Evolutionary conservation across 345 rosid species (phyloP).

Genomic region (Garcia nutans): DNA sequence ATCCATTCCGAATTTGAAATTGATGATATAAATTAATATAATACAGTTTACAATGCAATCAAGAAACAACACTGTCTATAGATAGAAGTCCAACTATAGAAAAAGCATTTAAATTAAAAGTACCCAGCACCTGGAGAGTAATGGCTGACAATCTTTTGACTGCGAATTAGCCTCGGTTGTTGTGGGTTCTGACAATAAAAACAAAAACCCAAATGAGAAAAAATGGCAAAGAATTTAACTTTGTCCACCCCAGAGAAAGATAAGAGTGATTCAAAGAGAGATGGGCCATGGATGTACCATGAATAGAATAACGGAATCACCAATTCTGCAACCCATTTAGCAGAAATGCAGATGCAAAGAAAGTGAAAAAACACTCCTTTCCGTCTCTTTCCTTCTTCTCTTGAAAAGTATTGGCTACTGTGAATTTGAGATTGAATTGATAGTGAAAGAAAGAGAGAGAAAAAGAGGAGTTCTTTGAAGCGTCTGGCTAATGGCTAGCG

Average conservation of each 20-base stretch:
- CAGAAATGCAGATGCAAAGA: constrained; percentile 25
- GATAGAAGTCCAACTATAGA: neutral
- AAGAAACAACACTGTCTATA: neutral
- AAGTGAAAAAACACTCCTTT: constrained; percentile 13
- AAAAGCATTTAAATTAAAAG: neutral
- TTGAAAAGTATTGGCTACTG: neutral
- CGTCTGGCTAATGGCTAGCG: too few species aligned
- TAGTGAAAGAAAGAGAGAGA: constrained; percentile 19
- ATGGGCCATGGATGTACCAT: constrained; percentile 32
- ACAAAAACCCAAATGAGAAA: constrained; percentile 19
- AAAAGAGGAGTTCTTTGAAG: neutral
- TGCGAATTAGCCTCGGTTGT: constrained; percentile 49
- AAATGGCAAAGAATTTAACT: neutral
- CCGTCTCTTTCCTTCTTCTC: neutral
- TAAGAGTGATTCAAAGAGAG: constrained; percentile 9
- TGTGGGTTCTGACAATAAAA: constrained; percentile 54
- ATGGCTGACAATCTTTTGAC: constrained; percentile 42
- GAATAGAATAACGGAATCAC: constrained; percentile 58
- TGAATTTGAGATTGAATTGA: constrained; percentile 20
- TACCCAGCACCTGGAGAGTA: constrained; percentile 53
- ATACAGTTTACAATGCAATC: neutral
- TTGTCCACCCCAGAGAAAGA: constrained; percentile 3
- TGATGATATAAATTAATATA: neutral
- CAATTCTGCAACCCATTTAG: constrained; percentile 66
- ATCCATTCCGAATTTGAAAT: neutral